Evolutionary conservation across 2,329 filamentous ascomycete species (phyloP).

Genomic region (Dissoconium aciculare): DNA sequence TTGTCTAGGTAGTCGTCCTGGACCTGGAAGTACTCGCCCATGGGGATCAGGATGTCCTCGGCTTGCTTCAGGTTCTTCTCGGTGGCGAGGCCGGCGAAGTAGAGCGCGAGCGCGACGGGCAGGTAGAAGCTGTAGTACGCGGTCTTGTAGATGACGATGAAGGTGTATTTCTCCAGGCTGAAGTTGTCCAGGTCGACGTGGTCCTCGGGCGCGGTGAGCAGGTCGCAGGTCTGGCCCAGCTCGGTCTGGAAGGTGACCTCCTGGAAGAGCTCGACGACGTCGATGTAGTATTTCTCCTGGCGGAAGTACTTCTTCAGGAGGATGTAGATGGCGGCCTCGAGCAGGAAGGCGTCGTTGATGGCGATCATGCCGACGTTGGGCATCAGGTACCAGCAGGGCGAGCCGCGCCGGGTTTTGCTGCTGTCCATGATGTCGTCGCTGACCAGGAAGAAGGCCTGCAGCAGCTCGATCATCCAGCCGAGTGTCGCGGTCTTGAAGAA

Average conservation of each 20-base stretch:
- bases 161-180: constrained; percentile 84
- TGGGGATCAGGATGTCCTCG: constrained; percentile 83
- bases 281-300: constrained; percentile 70
- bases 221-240: constrained; percentile 83
- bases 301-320: constrained; percentile 92
- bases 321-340: constrained; percentile 78
- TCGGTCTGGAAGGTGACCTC: constrained; percentile 89
- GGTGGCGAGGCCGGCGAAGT: constrained; percentile 73
- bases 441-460: constrained; percentile 97
- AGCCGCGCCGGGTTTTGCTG: constrained; percentile 84
- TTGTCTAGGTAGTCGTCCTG: constrained; percentile 99
- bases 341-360: constrained; percentile 97
- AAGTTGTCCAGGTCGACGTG: constrained; percentile 88
- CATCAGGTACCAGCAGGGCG: constrained; percentile 92
- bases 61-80: constrained; percentile 78
- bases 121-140: constrained; percentile 99
- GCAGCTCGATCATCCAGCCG: constrained; percentile 94
- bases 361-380: constrained; percentile 84
- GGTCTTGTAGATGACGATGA: constrained; percentile 99
- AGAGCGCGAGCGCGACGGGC: constrained; percentile 77
- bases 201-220: constrained; percentile 92
- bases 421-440: constrained; percentile 98
- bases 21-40: constrained; percentile 98
- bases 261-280: constrained; percentile 91
- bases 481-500: constrained; percentile 79